phyloP scores from a whole-genome alignment of 2,329 filamentous ascomycete genomes.

The Pseudocercospora fijiensis region DNA sequence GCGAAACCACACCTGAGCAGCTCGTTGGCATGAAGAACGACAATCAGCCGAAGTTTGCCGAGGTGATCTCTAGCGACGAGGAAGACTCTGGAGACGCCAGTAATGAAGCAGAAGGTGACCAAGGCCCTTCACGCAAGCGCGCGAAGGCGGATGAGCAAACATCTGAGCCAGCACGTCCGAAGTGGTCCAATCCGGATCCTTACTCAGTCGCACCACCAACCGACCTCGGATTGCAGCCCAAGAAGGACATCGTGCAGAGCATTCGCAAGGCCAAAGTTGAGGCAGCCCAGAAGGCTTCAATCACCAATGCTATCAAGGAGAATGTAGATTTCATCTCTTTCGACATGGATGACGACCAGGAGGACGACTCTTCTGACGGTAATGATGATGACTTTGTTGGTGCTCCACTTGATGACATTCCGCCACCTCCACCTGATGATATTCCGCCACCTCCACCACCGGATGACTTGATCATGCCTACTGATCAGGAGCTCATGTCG shows the following conservation, averaged over 20 bases:
- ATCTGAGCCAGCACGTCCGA: constrained; percentile 53
- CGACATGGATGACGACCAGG: constrained; percentile 35
- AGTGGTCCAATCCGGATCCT: constrained; percentile 95
- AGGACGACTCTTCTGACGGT: constrained; percentile 39
- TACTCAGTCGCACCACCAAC: constrained; percentile 84
- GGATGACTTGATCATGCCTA: constrained; percentile 27
- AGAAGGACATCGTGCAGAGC: constrained; percentile 81
- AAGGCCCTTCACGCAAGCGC: constrained; percentile 35
- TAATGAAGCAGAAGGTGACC: constrained; percentile 27
- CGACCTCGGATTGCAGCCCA: constrained; percentile 70
- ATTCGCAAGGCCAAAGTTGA: constrained; percentile 85
- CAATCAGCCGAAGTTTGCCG: constrained; percentile 44
- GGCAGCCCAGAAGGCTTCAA: constrained; percentile 54
- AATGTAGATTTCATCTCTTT: constrained; percentile 85
- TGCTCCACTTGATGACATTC: constrained; percentile 5
- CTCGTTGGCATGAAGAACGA: constrained; percentile 44
- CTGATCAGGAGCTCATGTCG: constrained; percentile 26
- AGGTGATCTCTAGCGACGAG: constrained; percentile 43
- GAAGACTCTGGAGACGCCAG: constrained; percentile 34
- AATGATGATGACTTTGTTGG: constrained; percentile 37
- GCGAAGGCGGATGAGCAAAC: constrained; percentile 32
- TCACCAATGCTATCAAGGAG: constrained; percentile 38
- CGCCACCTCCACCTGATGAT: constrained; percentile 12
- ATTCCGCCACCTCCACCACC: constrained; percentile 26
- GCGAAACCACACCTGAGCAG: constrained; percentile 47